Evolutionary conservation across 2,329 filamentous ascomycete genomes (phyloP).

Genomic region (Blumeria graminis): DNA sequence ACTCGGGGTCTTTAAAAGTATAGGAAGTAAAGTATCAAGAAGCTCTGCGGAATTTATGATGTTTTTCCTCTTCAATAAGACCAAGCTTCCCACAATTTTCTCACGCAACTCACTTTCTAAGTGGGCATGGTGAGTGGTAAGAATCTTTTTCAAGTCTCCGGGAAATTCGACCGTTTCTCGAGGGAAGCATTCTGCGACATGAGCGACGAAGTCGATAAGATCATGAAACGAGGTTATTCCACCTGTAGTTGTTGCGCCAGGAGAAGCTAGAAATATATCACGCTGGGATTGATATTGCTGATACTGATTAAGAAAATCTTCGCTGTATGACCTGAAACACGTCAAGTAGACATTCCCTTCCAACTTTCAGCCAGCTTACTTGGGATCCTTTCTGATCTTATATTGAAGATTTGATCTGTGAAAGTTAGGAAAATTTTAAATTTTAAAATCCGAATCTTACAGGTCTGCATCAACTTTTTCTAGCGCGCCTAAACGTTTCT

Average conservation of each 20-base stretch:
- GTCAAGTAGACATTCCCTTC: constrained; percentile 2
- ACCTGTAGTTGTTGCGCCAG: constrained; percentile 40
- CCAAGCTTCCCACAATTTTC: constrained; percentile 79
- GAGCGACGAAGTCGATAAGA: constrained; percentile 77
- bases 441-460: constrained; percentile 20
- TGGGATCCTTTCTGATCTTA: constrained; percentile 71
- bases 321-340: constrained; percentile 47
- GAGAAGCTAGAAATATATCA: constrained; percentile 74
- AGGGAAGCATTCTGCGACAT: constrained; percentile 84
- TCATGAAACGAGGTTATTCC: constrained; percentile 71
- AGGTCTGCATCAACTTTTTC: constrained; percentile 89
- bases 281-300: constrained; percentile 77
- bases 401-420: constrained; percentile 60
- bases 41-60: constrained; percentile 66
- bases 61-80: constrained; percentile 73
- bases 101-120: constrained; percentile 71
- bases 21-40: constrained; percentile 79
- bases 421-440: constrained; percentile 8
- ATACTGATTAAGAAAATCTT: constrained; percentile 74
- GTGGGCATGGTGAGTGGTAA: constrained; percentile 59
- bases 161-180: constrained; percentile 55
- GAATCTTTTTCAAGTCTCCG: constrained; percentile 54
- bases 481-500: constrained; percentile 73
- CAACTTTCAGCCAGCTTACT: constrained; percentile 22
- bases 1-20: constrained; percentile 75